Evolutionary conservation across 2,329 filamentous ascomycete species (phyloP).

Genomic region (Ascosphaera aggregata): DNA sequence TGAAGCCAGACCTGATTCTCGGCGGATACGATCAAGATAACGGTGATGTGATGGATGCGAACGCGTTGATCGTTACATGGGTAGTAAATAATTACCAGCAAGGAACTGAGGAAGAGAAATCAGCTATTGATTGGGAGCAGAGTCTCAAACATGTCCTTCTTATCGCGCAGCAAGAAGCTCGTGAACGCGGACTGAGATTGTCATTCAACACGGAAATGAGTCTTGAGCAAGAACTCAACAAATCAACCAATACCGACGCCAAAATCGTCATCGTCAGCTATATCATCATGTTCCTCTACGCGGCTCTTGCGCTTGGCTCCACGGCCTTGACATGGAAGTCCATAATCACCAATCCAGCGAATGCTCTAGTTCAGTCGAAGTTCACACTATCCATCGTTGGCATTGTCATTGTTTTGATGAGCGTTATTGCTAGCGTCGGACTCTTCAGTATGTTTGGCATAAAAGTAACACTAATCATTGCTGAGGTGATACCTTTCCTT

Average conservation of each 20-base stretch:
- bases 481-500: conserved; percentile 94
- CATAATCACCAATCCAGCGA: conserved; percentile 57
- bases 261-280: conserved; percentile 95
- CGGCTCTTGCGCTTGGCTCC: conserved; percentile 75
- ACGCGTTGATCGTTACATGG: conserved; percentile 79
- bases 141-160: conserved; percentile 51
- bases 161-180: conserved; percentile 59
- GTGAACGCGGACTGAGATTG: conserved; percentile 52
- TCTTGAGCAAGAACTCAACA: conserved; percentile 86
- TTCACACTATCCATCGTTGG: conserved; percentile 88
- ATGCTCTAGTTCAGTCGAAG: conserved; percentile 82
- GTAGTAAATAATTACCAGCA: conserved; percentile 73
- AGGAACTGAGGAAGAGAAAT: conserved; percentile 42
- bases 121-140: conserved; percentile 75
- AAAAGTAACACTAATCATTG: conserved; percentile 92
- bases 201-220: conserved; percentile 94
- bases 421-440: conserved; percentile 82
- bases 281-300: conserved; percentile 96
- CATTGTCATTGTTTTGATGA: conserved; percentile 92
- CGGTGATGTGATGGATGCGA: conserved; percentile 44
- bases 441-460: conserved; percentile 80
- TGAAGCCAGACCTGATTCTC: conserved; percentile 65
- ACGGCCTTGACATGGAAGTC: conserved; percentile 58
- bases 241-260: conserved; percentile 93
- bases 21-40: conserved; percentile 47